Percentiles rank a stretch among this genome's conserved stretches.
phyloP scores from a whole-genome alignment of 2,329 filamentous ascomycete species.

The Fusarium sp. region DNA sequence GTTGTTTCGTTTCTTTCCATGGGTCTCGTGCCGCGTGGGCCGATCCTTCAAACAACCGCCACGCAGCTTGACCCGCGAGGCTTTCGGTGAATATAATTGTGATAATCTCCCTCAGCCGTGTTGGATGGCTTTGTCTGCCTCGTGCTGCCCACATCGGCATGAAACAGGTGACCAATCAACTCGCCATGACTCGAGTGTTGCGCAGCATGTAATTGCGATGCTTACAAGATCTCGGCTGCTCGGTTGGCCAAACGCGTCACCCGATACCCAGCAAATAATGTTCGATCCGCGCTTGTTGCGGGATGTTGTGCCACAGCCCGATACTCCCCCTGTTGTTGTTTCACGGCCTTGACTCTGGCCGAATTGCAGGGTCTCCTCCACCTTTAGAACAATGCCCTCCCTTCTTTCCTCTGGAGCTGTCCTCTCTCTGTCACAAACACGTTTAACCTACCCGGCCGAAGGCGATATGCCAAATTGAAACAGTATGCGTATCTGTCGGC shows the following conservation, averaged over 20 bases:
- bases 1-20: conserved; percentile 15
- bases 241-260: not conserved
- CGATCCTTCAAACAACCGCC: not conserved
- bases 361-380: not conserved
- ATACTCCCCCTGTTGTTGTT: not conserved
- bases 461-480: not conserved
- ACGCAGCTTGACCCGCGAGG: not conserved
- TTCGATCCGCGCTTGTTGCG: not conserved
- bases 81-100: not conserved
- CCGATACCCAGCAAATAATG: not conserved
- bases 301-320: not conserved
- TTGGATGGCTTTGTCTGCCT: not conserved
- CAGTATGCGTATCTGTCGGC: not conserved
- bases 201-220: not conserved
- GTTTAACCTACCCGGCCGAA: not conserved
- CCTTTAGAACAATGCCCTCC: not conserved
- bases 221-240: not conserved
- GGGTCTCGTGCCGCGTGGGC: conserved; percentile 10
- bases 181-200: not conserved
- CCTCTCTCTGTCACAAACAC: not conserved
- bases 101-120: conserved; percentile 4
- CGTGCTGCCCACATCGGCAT: not conserved
- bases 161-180: not conserved
- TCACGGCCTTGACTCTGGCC: conserved; percentile 2
- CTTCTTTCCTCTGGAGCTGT: not conserved